A percentile compares a stretch with the other conserved stretches of the same genome.
Evolutionary conservation across 2,329 filamentous ascomycete species (phyloP).

Genomic region (Ophiostoma angusticollis): DNA sequence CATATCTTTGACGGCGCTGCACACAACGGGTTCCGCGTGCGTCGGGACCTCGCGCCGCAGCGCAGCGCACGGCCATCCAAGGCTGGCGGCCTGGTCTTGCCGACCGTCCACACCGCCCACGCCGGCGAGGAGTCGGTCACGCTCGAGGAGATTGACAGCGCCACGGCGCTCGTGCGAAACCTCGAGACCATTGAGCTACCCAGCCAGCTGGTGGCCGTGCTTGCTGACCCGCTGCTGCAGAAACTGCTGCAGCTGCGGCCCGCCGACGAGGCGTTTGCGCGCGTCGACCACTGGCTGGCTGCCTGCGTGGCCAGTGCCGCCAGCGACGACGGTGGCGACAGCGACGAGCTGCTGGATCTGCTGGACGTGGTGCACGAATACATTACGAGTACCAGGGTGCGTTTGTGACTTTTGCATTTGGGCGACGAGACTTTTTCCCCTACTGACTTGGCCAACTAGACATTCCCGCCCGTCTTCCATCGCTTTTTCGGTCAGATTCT

Average conservation of each 20-base stretch:
- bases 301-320: constrained; percentile 43
- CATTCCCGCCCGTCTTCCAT: constrained; percentile 13
- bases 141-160: constrained; percentile 66
- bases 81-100: constrained; percentile 33
- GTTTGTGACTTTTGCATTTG: constrained; percentile 10
- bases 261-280: constrained; percentile 34
- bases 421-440: too few species aligned
- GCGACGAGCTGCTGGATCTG: constrained; percentile 38
- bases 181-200: constrained; percentile 71
- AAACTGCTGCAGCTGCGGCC: constrained; percentile 59
- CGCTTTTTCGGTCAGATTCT: constrained; percentile 39
- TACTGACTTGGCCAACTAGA: background rate
- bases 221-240: constrained; percentile 65
- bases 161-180: constrained; percentile 54
- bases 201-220: constrained; percentile 65
- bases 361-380: constrained; percentile 44
- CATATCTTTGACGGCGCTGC: constrained; percentile 17
- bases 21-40: constrained; percentile 49
- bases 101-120: constrained; percentile 60
- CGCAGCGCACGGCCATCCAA: constrained; percentile 18
- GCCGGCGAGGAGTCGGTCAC: constrained; percentile 56
- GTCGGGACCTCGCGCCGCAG: constrained; percentile 29
- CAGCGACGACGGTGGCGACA: constrained; percentile 33
- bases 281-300: constrained; percentile 47
- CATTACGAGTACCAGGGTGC: constrained; percentile 42